Evolutionary conservation across 2,329 filamentous ascomycete genomes (phyloP).

Genomic region (Immersiporthe knoxdaviesiana): DNA sequence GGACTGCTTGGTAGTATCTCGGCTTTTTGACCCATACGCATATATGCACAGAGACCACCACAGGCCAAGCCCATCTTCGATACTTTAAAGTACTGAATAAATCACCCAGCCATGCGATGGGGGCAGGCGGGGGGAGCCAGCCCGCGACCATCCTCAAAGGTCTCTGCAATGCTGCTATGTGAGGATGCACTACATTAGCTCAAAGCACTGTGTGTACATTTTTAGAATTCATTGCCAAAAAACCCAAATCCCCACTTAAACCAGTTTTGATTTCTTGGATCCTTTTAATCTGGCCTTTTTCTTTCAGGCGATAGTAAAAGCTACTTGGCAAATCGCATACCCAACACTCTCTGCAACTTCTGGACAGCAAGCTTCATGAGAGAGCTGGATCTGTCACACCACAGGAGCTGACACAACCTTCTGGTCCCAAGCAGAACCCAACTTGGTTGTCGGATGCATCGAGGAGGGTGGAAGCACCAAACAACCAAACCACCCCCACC

Average conservation of each 20-base stretch:
- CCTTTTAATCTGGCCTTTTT: too few relatives aligned
- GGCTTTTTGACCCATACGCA: neutral
- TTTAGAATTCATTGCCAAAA: neutral
- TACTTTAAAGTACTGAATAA: neutral
- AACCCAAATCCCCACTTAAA: neutral
- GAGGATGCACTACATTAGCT: neutral
- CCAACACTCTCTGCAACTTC: neutral
- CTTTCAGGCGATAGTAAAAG: neutral
- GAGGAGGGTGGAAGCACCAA: neutral
- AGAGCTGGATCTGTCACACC: neutral
- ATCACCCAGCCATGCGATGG: too few relatives aligned
- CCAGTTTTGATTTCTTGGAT: neutral
- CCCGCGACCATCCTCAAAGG: neutral
- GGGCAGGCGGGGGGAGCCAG: neutral
- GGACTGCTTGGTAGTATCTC: neutral
- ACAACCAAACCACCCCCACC: neutral
- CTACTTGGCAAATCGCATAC: neutral
- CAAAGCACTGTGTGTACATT: neutral
- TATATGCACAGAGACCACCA: neutral
- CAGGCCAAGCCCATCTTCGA: neutral
- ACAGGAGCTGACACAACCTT: neutral
- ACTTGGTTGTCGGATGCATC: neutral
- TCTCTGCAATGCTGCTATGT: neutral
- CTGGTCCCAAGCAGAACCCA: neutral
- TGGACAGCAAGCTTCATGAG: neutral